Percentiles rank a stretch among this genome's conserved stretches.
Evolutionary conservation across 768 basidiomycete species (phyloP).

Genomic region (Calocybe cyanea): DNA sequence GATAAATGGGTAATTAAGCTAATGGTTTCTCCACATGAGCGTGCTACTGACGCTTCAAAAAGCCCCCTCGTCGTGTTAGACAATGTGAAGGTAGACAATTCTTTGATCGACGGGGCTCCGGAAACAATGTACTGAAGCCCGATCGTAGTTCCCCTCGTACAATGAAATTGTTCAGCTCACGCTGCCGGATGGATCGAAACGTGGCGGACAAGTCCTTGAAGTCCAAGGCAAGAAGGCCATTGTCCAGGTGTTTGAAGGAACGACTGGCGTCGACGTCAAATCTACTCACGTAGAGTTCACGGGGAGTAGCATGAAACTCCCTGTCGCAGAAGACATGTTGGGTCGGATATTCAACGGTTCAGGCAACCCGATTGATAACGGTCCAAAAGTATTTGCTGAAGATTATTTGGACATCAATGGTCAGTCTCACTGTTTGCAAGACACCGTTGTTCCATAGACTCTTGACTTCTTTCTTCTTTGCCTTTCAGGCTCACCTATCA

Average conservation of each 20-base stretch:
- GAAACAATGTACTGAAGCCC: constrained; percentile 2
- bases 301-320: constrained; percentile 97
- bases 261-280: constrained; percentile 95
- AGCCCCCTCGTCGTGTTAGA: constrained; percentile 96
- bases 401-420: constrained; percentile 99
- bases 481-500: constrained; percentile 87
- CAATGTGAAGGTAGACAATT: constrained; percentile 83
- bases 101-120: constrained; percentile 5
- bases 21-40: constrained; percentile 1
- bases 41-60: constrained; percentile 11
- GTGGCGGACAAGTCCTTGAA: constrained; percentile 97
- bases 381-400: constrained; percentile 98
- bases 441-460: neutral
- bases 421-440: constrained; percentile 29
- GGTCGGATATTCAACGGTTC: constrained; percentile 99
- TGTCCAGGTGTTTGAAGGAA: constrained; percentile 99
- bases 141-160: constrained; percentile 85
- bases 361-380: constrained; percentile 96
- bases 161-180: constrained; percentile 98
- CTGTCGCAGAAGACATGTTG: constrained; percentile 98
- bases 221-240: constrained; percentile 99
- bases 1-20: constrained; percentile 74
- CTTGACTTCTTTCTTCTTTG: constrained; percentile 7
- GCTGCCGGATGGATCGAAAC: constrained; percentile 89
- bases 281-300: constrained; percentile 97